Evolutionary conservation across 2,329 filamentous ascomycete species (phyloP).

Genomic region (Arthrobotrys sphaeroides): DNA sequence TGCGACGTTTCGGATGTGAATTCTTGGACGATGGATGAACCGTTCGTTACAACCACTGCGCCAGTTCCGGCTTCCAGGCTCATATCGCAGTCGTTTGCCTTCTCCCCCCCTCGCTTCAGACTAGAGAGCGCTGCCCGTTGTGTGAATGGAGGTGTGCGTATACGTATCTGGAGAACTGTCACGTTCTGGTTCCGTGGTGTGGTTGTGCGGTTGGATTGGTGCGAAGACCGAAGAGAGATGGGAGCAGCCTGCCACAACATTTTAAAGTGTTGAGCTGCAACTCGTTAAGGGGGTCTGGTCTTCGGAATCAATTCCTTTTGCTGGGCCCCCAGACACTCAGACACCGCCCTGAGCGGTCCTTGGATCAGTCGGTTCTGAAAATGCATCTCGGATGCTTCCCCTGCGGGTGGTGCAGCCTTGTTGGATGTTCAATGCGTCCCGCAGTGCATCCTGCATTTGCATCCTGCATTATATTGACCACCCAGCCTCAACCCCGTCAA

Average conservation of each 20-base stretch:
- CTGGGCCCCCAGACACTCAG: too few relatives aligned
- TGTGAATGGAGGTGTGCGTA: too few relatives aligned
- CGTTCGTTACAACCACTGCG: background rate
- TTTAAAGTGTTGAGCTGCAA: slow-evolving; percentile 6
- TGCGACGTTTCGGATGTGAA: background rate
- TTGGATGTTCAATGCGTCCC: too few relatives aligned
- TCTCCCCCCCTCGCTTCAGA: background rate
- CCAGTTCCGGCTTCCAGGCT: slow-evolving; percentile 9
- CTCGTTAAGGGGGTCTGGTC: background rate
- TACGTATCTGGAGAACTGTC: too few relatives aligned
- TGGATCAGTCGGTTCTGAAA: too few relatives aligned
- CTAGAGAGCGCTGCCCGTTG: background rate
- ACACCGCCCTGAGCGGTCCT: too few relatives aligned
- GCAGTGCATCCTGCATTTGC: background rate
- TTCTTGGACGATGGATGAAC: background rate
- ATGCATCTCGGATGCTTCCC: too few relatives aligned
- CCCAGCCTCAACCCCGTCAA: background rate
- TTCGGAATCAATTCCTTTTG: too few relatives aligned
- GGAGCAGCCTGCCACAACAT: slow-evolving; percentile 3
- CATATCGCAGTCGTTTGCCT: slow-evolving; percentile 18
- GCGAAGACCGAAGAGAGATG: slow-evolving; percentile 8
- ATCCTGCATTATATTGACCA: background rate
- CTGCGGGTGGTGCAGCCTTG: too few relatives aligned
- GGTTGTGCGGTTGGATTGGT: background rate
- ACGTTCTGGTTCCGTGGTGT: background rate